Evolutionary conservation across 306 rosid species (phyloP).

Genomic region (Prinsepia uniflora): DNA sequence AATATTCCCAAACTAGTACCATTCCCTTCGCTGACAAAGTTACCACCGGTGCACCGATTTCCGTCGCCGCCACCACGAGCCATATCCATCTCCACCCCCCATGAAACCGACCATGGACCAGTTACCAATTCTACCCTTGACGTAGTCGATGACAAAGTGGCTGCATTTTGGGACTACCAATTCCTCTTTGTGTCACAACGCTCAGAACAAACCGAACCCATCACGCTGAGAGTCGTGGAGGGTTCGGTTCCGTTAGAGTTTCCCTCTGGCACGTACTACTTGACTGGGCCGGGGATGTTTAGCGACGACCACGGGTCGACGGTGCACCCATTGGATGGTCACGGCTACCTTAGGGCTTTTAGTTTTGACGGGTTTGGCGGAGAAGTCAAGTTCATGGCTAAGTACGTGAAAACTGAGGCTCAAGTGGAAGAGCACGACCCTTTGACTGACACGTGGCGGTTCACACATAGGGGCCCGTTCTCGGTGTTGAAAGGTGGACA

Average conservation of each 20-base stretch:
- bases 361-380: constrained; percentile 31
- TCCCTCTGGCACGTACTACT: constrained; percentile 75
- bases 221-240: constrained; percentile 34
- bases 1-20: constrained; percentile 23
- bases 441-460: constrained; percentile 51
- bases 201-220: constrained; percentile 44
- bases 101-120: neutral
- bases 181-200: constrained; percentile 76
- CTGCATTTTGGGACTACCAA: constrained; percentile 83
- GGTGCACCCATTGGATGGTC: constrained; percentile 88
- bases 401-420: constrained; percentile 77
- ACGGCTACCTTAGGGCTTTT: constrained; percentile 79
- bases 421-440: constrained; percentile 74
- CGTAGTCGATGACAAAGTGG: constrained; percentile 41
- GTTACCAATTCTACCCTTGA: constrained; percentile 25
- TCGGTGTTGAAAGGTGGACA: constrained; percentile 81
- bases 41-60: constrained; percentile 30
- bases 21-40: constrained; percentile 35
- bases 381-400: constrained; percentile 67
- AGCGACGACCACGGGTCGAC: constrained; percentile 85
- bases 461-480: constrained; percentile 82
- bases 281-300: constrained; percentile 78
- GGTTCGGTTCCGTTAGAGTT: constrained; percentile 63
- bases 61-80: constrained; percentile 31
- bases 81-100: constrained; percentile 39